A percentile compares a stretch with the other conserved stretches of the same genome.
Conservation (phyloP, 352 stramenopile genomes). For the Ophiocytium majus region DNA sequence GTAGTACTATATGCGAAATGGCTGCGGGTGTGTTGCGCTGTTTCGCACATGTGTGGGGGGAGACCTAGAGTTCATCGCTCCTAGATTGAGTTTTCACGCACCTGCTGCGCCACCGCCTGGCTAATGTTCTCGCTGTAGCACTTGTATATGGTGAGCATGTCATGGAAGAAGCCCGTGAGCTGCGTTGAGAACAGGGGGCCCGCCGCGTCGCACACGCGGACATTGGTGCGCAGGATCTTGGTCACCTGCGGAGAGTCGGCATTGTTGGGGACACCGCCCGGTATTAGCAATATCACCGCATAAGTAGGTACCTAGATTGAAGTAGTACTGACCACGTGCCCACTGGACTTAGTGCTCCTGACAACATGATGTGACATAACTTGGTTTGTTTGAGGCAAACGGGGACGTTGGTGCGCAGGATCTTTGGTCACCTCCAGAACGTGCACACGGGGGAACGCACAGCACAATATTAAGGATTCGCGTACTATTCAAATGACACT, state of each 20-base stretch:
- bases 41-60: background rate
- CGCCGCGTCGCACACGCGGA: constrained; percentile 88
- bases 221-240: constrained; percentile 98
- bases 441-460: constrained; percentile 19
- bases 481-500: background rate
- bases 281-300: too few species aligned
- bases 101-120: constrained; percentile 58
- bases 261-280: too few species aligned
- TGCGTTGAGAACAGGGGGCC: constrained; percentile 94
- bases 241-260: constrained; percentile 80
- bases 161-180: constrained; percentile 94
- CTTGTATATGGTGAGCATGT: constrained; percentile 98
- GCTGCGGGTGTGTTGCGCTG: background rate
- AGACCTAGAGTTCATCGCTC: too few species aligned
- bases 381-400: too few species aligned
- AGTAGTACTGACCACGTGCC: too few species aligned
- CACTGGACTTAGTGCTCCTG: too few species aligned
- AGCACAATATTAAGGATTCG: background rate
- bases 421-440: constrained; percentile 91
- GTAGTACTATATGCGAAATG: background rate
- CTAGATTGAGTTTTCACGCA: constrained; percentile 9
- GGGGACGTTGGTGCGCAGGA: constrained; percentile 94
- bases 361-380: too few species aligned
- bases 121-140: constrained; percentile 96
- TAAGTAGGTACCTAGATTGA: too few species aligned